Base-by-base conservation (phyloP, 169 alveolate species). In the Cryptosporidium xiaoi region DNA sequence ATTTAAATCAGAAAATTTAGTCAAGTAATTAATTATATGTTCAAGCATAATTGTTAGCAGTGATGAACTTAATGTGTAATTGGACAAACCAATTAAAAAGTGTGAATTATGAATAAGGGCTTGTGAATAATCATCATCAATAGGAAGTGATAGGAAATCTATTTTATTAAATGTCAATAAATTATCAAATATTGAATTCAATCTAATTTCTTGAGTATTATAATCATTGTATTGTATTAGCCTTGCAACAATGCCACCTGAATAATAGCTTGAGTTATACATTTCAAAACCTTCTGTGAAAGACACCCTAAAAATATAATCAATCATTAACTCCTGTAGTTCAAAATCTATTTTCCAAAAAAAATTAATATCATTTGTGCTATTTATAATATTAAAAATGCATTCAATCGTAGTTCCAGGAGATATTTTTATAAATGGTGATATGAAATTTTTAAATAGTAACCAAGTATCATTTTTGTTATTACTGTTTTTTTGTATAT, bases 341-440 rank as follows among this genome's bases (percentile, higher is more conserved):
- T 62, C 77, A 6, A 36, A 58, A 24, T 62, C 51, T 10, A 44
- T 34, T n/a, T 56, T 60, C 87, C 87, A 77, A 60, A 77, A 31
- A 40, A 53, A 62, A 66, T 60, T 36, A 24, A 10, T 48, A 33
- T 60, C 55, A 18, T 60, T 20, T 5, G 50, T 27, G 10, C 13
- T 34, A 33, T 60, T 46, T 13, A 77, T 33, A 5, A 77, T 36
- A 6, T 36, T 33, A 27, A 29, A 46, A 13, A 48, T 46, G 34
- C 87, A 77, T 46, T 77, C 87, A 18, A 77, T 10, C 20, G 77
- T 34, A n/a, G 58, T 77, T 46, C 71, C 64, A 58, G 87, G 77
- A 2, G 77, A 77, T 10, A 77, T 60, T 60, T 77, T 55, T 5
- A 62, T 7, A 24, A 77, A 48, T 12, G 71, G 87, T 3, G 18